These are phyloP conservation scores for Balamuthia mandrillaris DNA, from an alignment of 208 protist species.

Conservation along the genomic window DNA sequence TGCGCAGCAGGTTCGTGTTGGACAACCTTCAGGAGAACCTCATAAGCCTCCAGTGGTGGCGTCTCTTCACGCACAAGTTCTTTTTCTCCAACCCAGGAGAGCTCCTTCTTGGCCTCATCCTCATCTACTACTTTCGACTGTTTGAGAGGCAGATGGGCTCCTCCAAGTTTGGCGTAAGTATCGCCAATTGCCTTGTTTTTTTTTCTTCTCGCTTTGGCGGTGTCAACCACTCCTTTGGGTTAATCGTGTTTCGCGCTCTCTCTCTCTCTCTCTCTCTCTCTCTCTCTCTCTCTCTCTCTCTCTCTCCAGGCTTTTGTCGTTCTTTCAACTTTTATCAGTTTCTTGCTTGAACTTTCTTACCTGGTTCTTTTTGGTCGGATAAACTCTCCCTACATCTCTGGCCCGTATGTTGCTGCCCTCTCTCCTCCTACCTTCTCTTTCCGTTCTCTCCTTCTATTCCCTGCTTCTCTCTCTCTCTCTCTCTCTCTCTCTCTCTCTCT, in stretches of 20 bases:
- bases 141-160: conserved; percentile 51
- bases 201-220: neutral
- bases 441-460: neutral
- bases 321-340: conserved; percentile 21
- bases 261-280: neutral
- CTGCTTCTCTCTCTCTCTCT: no score
- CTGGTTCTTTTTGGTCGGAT: neutral
- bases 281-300: neutral
- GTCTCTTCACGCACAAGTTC: conserved; percentile 23
- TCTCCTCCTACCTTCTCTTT: neutral
- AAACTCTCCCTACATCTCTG: neutral
- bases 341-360: neutral
- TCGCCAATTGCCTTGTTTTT: neutral
- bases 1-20: no score
- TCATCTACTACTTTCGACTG: conserved; percentile 48
- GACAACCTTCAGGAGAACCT: no score
- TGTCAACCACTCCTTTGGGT: neutral
- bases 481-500: no score
- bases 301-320: conserved; percentile 1
- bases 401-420: conserved; percentile 19
- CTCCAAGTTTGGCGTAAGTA: conserved; percentile 43
- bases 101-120: conserved; percentile 39
- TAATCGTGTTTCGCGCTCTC: neutral
- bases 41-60: conserved; percentile 33
- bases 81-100: conserved; percentile 36